Evolutionary conservation across 768 basidiomycete genomes (phyloP).

Genomic region (Boletellus emodensis): DNA sequence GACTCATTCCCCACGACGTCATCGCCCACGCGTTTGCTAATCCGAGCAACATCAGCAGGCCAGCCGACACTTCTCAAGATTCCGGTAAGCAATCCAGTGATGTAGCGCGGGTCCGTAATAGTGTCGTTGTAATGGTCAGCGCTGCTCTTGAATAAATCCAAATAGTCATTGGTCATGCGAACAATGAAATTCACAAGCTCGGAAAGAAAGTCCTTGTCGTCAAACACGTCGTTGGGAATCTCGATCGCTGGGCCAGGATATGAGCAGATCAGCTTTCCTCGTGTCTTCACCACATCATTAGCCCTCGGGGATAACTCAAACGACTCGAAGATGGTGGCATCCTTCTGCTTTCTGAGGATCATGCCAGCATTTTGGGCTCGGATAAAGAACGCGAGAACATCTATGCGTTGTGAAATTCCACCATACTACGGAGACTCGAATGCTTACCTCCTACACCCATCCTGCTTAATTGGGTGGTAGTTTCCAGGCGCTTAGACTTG

Average conservation of each 20-base stretch:
- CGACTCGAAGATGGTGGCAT: conserved; percentile 35
- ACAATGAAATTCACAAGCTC: conserved; percentile 38
- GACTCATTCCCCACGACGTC: not conserved
- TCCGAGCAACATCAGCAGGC: conserved; percentile 11
- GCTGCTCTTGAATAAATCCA: too few species aligned
- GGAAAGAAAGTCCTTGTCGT: conserved; percentile 28
- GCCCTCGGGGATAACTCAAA: conserved; percentile 40
- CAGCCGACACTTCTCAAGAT: conserved; percentile 37
- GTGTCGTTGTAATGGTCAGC: too few species aligned
- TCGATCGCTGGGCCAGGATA: conserved; percentile 42
- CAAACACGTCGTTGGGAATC: conserved; percentile 27
- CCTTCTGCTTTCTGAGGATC: conserved; percentile 30
- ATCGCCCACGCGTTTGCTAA: conserved; percentile 5
- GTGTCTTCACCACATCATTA: conserved; percentile 28
- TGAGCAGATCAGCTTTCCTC: conserved; percentile 39
- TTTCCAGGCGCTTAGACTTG: not conserved
- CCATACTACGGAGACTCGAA: not conserved
- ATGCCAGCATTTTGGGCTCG: conserved; percentile 46
- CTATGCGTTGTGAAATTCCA: conserved; percentile 21
- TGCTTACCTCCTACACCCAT: conserved; percentile 23
- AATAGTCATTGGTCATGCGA: conserved; percentile 25
- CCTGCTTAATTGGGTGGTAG: not conserved
- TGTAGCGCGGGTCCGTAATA: conserved; percentile 38
- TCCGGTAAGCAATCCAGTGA: conserved; percentile 42
- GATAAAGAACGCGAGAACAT: conserved; percentile 36